Evolutionary conservation across 768 basidiomycete species (phyloP), one percentile per base, ranked within the genome.

Genomic region (Fibroporia radiculosa): DNA sequence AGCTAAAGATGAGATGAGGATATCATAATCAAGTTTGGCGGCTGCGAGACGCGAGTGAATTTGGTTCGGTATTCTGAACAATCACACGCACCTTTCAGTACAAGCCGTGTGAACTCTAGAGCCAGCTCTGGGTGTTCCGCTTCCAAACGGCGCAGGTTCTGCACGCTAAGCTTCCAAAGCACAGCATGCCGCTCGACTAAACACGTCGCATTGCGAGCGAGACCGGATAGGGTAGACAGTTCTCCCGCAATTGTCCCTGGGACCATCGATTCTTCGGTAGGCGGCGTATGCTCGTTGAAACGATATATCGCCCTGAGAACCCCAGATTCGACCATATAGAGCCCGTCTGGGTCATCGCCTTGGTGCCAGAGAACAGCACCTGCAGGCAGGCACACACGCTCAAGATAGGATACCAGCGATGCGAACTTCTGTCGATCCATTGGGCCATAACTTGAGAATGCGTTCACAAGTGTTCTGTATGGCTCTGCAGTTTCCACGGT

Each of bases 171-270:
- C 63, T 75, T 83, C 95, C 95, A 99, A 40, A 98, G 52, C 12
- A 83, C 75, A 6, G 78, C 82, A 6, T 80, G 72, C 4, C 79
- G 71, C 62, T 97, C 95, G 3, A 85, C 89, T 0, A 82, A 68
- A 27, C 89, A 89, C 3, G 84, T 88, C 20, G 93, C 85, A 58
- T 96, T 98, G 38, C 95, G 72, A 14, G 79, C 72, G 16, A 83
- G 70, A 18, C 79, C 80, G 7, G 92, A 82, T 11, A 99, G 66
- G 28, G 85, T 87, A 0, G 89, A 83, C 42, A 99, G 62, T 63
- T 97, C 95, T 0, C 95, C 95, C 8, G 93, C 90, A 2, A 97
- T 67, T 0, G 92, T 91, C 2, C 93, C 93, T 3, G 90, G 80
- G 0, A 93, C 89, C 92, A 95, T 95, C 1, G 85, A 88, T 65